Percentiles rank a stretch among this genome's conserved stretches.
phyloP scores from a whole-genome alignment of 176 grass and related monocot species.

The Triticum dicoccoides region DNA sequence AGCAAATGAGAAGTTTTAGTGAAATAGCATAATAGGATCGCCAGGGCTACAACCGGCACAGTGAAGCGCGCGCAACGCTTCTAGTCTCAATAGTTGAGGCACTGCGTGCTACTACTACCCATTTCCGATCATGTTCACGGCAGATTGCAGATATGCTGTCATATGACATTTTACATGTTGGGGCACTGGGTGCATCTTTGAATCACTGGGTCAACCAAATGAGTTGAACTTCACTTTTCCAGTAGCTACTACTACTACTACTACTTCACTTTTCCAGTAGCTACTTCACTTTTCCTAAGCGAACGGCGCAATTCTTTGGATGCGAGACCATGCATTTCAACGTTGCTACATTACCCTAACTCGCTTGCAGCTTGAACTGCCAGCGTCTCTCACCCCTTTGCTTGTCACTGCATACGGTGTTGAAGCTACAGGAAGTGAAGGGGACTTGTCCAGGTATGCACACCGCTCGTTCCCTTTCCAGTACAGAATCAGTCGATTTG shows the following conservation, averaged over 20 bases:
- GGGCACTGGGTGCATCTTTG: background rate
- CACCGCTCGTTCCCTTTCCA: constrained; percentile 74
- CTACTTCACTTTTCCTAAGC: background rate
- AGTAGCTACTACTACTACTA: background rate
- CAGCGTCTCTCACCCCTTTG: constrained; percentile 59
- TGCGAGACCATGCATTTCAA: background rate
- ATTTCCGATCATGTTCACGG: background rate
- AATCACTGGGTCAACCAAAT: background rate
- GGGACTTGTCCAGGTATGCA: constrained; percentile 83
- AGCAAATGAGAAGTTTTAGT: too few species aligned
- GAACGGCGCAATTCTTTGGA: background rate
- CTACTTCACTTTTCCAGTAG: background rate
- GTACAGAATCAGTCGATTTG: constrained; percentile 79
- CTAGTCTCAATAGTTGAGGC: too few species aligned
- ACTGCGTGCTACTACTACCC: background rate
- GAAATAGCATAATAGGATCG: too few species aligned
- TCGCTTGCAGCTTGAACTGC: constrained; percentile 45
- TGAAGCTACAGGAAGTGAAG: constrained; percentile 79
- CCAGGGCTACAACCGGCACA: too few species aligned
- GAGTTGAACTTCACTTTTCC: background rate
- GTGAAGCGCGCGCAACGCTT: too few species aligned
- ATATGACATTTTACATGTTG: background rate
- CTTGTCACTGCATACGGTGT: constrained; percentile 69
- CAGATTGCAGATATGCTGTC: background rate
- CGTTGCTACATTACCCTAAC: constrained; percentile 29